Conservation (phyloP, 78 protist genomes). For the Dictyostelium citrinum region DNA sequence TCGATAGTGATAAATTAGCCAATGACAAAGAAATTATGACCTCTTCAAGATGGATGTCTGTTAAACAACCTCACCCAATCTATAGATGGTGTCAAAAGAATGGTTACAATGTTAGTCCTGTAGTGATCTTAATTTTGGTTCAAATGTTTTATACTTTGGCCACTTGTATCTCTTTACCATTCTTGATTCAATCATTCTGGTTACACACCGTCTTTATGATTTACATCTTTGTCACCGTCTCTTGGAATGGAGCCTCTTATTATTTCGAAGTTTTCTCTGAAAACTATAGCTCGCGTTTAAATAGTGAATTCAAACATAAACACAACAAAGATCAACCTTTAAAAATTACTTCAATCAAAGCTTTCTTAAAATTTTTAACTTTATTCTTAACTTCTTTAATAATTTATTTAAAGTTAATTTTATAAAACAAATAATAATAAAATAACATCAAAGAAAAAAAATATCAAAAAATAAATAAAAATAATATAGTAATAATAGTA, state of each 20-base stretch:
- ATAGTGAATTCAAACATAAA: slow-evolving; percentile 21
- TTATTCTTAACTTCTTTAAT: not conserved
- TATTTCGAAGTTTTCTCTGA: slow-evolving; percentile 83
- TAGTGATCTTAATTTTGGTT: slow-evolving; percentile 34
- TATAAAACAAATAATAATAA: not conserved
- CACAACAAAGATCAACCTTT: not conserved
- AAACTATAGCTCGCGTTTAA: slow-evolving; percentile 63
- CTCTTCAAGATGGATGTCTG: slow-evolving; percentile 78
- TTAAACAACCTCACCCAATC: slow-evolving; percentile 81
- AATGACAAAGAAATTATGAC: slow-evolving; percentile 77
- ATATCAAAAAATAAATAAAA: no score
- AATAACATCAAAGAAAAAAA: no score
- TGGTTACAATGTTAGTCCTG: slow-evolving; percentile 57
- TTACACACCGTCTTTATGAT: slow-evolving; percentile 56
- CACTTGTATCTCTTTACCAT: slow-evolving; percentile 48
- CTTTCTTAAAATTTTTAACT: not conserved
- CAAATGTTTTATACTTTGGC: slow-evolving; percentile 70
- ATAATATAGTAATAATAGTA: no score
- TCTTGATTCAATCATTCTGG: slow-evolving; percentile 31
- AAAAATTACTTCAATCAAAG: not conserved
- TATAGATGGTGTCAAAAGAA: slow-evolving; percentile 13
- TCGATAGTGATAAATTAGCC: slow-evolving; percentile 45
- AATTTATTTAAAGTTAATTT: not conserved
- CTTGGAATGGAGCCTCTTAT: slow-evolving; percentile 83
- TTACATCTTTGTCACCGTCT: slow-evolving; percentile 37